phyloP scores from a whole-genome alignment of 257 asterid species.

The Verbena officinalis region DNA sequence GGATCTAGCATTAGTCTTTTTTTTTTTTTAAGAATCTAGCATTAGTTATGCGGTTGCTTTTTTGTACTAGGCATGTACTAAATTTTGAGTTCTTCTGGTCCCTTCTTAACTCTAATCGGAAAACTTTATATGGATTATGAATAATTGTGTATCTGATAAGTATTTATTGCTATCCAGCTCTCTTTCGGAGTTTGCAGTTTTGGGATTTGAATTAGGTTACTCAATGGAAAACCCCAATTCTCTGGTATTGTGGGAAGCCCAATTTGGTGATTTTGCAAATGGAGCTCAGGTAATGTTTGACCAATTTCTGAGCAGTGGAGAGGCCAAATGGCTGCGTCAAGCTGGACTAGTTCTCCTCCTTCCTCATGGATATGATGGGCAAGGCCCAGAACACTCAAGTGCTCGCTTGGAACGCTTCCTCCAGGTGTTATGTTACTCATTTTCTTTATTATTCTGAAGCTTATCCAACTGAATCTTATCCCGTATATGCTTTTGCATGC shows the following conservation, averaged over 20 bases:
- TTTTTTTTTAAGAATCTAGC: too few relatives aligned
- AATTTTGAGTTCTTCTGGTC: constrained; percentile 13
- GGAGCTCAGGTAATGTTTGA: constrained; percentile 96
- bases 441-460: constrained; percentile 16
- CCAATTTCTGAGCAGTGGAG: constrained; percentile 95
- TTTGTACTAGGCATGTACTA: constrained; percentile 5
- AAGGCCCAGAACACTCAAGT: constrained; percentile 98
- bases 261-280: constrained; percentile 90
- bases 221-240: constrained; percentile 98
- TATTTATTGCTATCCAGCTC: constrained; percentile 56
- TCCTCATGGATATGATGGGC: constrained; percentile 97
- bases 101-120: neutral
- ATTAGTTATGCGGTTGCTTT: neutral
- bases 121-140: constrained; percentile 5
- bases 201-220: constrained; percentile 94
- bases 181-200: constrained; percentile 90
- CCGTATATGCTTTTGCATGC: constrained; percentile 20
- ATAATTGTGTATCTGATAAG: constrained; percentile 28
- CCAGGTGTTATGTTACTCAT: constrained; percentile 52
- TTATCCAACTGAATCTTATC: neutral
- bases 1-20: constrained; percentile 3
- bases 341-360: constrained; percentile 83
- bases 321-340: constrained; percentile 97
- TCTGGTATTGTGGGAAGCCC: constrained; percentile 96
- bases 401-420: constrained; percentile 94